A percentile compares a stretch with the other conserved stretches of the same genome.
phyloP scores from a whole-genome alignment of 2,329 filamentous ascomycete genomes.

The Chrysosporium queenslandicum region DNA sequence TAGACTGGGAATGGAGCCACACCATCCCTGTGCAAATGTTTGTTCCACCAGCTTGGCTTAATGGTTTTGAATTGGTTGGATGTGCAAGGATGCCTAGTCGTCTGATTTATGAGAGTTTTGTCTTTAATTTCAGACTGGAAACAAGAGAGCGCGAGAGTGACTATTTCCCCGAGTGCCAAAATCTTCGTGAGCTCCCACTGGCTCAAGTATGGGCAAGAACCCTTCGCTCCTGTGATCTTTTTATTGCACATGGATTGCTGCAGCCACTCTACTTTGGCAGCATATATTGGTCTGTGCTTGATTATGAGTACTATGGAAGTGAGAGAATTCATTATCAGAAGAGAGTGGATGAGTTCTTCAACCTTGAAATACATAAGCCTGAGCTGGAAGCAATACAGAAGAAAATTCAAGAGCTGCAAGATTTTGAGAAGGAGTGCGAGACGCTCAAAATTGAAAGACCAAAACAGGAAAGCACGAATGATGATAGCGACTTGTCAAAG shows the following conservation, averaged over 20 bases:
- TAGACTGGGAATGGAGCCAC: constrained; percentile 13
- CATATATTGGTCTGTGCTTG: constrained; percentile 4
- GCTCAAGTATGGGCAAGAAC: background rate
- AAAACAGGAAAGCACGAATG: too few species aligned
- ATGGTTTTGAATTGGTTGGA: background rate
- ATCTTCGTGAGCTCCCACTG: too few species aligned
- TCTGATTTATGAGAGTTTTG: background rate
- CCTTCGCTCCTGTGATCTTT: background rate
- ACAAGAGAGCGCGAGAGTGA: too few species aligned
- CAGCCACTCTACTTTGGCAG: constrained; percentile 8
- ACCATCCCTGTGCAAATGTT: constrained; percentile 11
- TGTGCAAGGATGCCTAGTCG: background rate
- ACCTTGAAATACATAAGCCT: background rate
- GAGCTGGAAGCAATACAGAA: background rate
- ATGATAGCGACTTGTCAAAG: too few species aligned
- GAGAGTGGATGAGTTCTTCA: constrained; percentile 6
- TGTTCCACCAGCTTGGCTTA: constrained; percentile 9
- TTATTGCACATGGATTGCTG: constrained; percentile 2
- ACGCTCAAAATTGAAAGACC: constrained; percentile 3
- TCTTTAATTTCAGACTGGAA: background rate
- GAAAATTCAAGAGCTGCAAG: constrained; percentile 7
- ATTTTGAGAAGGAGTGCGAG: constrained; percentile 3
- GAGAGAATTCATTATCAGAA: background rate
- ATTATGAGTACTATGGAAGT: constrained; percentile 4
- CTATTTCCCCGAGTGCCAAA: too few species aligned